Evolutionary conservation across 1,284 basidiomycete species (phyloP), one percentile per base, ranked within the genome.

Genomic region (Leccinum angustisporum): DNA sequence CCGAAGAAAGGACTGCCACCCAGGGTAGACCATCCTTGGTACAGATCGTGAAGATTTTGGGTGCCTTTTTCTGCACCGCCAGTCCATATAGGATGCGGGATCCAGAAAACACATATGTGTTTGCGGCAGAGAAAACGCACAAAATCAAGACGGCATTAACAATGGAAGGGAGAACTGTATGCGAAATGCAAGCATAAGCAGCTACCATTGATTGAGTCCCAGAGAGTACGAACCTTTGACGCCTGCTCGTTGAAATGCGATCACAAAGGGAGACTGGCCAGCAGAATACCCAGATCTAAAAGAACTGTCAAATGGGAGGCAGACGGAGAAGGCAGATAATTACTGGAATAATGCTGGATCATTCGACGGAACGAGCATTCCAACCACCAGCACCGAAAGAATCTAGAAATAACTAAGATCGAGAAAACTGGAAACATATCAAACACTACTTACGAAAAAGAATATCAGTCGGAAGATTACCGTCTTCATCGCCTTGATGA

Each of bases 1-100:
- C 64, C 27, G 56, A 56, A 55, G 16, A 54, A 33, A 55, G 48
- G 5, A 61, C 53, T 34, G 64, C 62, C 16, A 60, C 30, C 46
- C 57, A 59, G 13, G 67, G 58, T 34, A 63, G 4, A 71, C 83
- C 70, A 55, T 33, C 16, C 43, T 59, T 57, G 5, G 91, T 94
- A 75, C 90, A 92, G 58, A 83, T 81, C 3, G 82, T 66, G 66
- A 91, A 79, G 65, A 86, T 74, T 63, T 51, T 52, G 11, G 90
- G 90, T 3, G 90, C 88, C 73, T 94, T 90, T 2, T 89, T 86
- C 59, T 90, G 86, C 54, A 92, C 77, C 0, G 92, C 84, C 33
- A 96, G 80, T 48, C 92, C 93, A 72, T 94, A 95, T 30, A 95
- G 79, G 27, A 92, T 88, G 69, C 95, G 88, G 10, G 91, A 92